These are phyloP conservation scores for Aspergillus piperis DNA, from an alignment of 2,329 filamentous ascomycete species.

Conservation along the genomic window DNA sequence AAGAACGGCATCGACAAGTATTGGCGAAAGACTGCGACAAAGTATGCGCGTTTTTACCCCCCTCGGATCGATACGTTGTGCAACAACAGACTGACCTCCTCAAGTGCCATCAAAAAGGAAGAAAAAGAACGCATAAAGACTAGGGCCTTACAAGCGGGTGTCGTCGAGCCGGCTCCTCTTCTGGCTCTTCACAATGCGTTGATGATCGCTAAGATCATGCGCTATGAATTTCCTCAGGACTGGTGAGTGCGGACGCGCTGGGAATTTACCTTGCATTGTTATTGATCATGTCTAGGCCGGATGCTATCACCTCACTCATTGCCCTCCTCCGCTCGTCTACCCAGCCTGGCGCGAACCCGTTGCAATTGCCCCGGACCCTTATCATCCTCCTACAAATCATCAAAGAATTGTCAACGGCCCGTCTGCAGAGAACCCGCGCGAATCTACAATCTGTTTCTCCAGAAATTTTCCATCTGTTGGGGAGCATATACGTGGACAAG, in stretches of 20 bases:
- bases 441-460: constrained; percentile 77
- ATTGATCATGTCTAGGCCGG: constrained; percentile 40
- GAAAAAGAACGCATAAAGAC: constrained; percentile 78
- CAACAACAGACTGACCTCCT: constrained; percentile 19
- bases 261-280: neutral
- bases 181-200: constrained; percentile 87
- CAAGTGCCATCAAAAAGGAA: constrained; percentile 61
- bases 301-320: constrained; percentile 57
- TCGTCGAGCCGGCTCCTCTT: constrained; percentile 72
- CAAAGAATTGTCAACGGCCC: constrained; percentile 84
- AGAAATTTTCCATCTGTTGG: constrained; percentile 79
- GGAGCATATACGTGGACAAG: constrained; percentile 74
- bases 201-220: constrained; percentile 81
- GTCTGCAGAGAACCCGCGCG: constrained; percentile 72
- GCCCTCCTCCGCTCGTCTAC: constrained; percentile 62
- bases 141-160: constrained; percentile 72
- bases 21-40: constrained; percentile 80
- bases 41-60: constrained; percentile 44
- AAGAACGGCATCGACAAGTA: constrained; percentile 96
- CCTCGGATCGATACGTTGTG: neutral
- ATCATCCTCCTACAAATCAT: constrained; percentile 80
- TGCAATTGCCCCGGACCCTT: constrained; percentile 71
- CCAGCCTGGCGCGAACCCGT: constrained; percentile 57
- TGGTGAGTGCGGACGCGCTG: constrained; percentile 58
- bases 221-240: constrained; percentile 84